Evolutionary conservation across 179 eudicot species (phyloP).

Genomic region (Vitellaria paradoxa): DNA sequence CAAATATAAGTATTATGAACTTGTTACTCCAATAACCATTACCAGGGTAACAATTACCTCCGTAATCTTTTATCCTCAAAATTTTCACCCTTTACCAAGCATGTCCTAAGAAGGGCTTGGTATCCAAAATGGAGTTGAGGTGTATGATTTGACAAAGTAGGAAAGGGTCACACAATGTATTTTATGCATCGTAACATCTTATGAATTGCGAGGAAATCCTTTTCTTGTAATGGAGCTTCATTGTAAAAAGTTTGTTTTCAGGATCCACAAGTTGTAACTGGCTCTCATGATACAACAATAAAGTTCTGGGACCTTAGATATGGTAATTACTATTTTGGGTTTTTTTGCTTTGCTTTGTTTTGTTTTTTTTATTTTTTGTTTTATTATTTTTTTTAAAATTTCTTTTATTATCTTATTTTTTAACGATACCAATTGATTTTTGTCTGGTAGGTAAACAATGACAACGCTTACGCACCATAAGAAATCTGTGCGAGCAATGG

Average conservation of each 20-base stretch:
- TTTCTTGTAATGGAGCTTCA: constrained; percentile 17
- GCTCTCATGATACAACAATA: constrained; percentile 93
- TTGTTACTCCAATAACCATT: too few relatives aligned
- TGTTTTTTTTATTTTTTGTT: too few relatives aligned
- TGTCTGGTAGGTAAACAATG: constrained; percentile 74
- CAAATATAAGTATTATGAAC: too few relatives aligned
- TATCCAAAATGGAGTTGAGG: background rate
- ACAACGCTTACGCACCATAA: constrained; percentile 89
- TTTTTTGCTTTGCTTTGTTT: background rate
- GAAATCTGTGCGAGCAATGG: constrained; percentile 97
- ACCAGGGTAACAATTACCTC: too few relatives aligned
- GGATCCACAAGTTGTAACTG: constrained; percentile 99
- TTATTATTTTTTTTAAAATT: background rate
- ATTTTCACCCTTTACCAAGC: too few relatives aligned
- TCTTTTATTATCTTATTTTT: background rate
- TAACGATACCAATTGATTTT: constrained; percentile 7
- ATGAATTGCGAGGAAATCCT: constrained; percentile 1
- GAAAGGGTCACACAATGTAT: background rate
- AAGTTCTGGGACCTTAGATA: constrained; percentile 94
- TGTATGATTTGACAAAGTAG: background rate
- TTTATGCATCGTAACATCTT: background rate
- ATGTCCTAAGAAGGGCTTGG: background rate
- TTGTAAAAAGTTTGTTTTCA: constrained; percentile 31
- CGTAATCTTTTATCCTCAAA: too few relatives aligned
- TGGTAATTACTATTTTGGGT: constrained; percentile 30